Evolutionary conservation across 164 flowering plant genomes (phyloP).

Genomic region (Hamamelis virginiana): DNA sequence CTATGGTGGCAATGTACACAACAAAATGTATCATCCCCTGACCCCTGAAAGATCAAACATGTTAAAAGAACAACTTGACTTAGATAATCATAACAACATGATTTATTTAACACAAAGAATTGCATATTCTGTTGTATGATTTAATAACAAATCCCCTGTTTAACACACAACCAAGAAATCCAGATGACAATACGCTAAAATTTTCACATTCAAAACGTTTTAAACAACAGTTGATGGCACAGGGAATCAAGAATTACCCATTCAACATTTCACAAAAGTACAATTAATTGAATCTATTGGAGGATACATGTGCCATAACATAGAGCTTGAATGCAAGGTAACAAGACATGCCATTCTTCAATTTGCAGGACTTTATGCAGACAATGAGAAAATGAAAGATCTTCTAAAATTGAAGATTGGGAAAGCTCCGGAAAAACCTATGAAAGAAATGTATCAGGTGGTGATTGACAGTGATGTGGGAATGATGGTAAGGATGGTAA

Average conservation of each 20-base stretch:
- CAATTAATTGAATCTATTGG: background rate
- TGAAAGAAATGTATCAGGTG: constrained; percentile 56
- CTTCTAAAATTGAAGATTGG: constrained; percentile 43
- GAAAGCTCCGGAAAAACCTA: constrained; percentile 47
- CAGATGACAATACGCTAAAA: background rate
- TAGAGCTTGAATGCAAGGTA: constrained; percentile 1
- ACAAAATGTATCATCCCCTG: background rate
- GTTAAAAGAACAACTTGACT: no score
- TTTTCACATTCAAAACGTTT: background rate
- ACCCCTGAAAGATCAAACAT: no score
- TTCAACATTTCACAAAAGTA: background rate
- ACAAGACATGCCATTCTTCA: background rate
- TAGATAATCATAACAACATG: background rate
- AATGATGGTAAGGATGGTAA: constrained; percentile 51
- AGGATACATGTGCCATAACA: background rate
- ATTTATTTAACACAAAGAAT: background rate
- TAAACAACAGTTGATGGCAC: background rate
- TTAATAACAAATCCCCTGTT: background rate
- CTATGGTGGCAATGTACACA: background rate
- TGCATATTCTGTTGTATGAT: background rate
- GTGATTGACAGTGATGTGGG: constrained; percentile 55
- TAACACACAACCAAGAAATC: background rate
- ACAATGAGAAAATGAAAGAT: constrained; percentile 50
- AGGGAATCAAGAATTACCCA: background rate
- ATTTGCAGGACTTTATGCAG: constrained; percentile 53